A percentile compares a stretch with the other conserved stretches of the same genome.
These are phyloP conservation scores for Trametes punicea DNA, from an alignment of 768 basidiomycete species.

Conservation along the genomic window DNA sequence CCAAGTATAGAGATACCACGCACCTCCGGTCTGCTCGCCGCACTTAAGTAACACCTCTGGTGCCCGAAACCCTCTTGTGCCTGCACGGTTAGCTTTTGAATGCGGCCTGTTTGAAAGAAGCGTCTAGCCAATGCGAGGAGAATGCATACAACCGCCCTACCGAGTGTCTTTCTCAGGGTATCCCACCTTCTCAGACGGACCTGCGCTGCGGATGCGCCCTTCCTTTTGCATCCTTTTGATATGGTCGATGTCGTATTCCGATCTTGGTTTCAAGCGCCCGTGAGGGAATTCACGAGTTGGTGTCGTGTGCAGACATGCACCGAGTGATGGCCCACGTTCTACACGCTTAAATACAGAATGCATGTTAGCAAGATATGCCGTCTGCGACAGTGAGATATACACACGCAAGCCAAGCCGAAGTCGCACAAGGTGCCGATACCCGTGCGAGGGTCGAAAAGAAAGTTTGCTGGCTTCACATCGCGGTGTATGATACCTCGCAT, in stretches of 20 bases:
- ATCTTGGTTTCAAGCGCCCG: constrained; percentile 48
- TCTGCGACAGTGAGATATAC: constrained; percentile 26
- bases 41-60: constrained; percentile 97
- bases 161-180: constrained; percentile 73
- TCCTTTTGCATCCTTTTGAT: constrained; percentile 60
- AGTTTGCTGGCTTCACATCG: constrained; percentile 98
- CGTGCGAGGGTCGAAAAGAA: constrained; percentile 84
- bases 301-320: constrained; percentile 76
- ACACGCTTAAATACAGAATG: constrained; percentile 44
- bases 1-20: constrained; percentile 27
- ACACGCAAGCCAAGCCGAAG: constrained; percentile 92
- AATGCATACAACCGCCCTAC: constrained; percentile 33
- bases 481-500: constrained; percentile 86
- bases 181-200: constrained; percentile 68
- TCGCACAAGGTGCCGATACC: constrained; percentile 87
- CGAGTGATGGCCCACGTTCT: constrained; percentile 44
- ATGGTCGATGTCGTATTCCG: constrained; percentile 45
- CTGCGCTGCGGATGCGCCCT: constrained; percentile 49
- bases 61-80: constrained; percentile 94
- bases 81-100: constrained; percentile 94
- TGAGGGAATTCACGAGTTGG: constrained; percentile 64
- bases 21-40: constrained; percentile 87
- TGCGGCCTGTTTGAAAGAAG: constrained; percentile 47
- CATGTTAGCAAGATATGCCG: not conserved
- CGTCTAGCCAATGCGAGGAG: not conserved